Evolutionary conservation across 441 rosid species (phyloP), one percentile per base, ranked within the genome.

Genomic region (Manihot esculenta): DNA sequence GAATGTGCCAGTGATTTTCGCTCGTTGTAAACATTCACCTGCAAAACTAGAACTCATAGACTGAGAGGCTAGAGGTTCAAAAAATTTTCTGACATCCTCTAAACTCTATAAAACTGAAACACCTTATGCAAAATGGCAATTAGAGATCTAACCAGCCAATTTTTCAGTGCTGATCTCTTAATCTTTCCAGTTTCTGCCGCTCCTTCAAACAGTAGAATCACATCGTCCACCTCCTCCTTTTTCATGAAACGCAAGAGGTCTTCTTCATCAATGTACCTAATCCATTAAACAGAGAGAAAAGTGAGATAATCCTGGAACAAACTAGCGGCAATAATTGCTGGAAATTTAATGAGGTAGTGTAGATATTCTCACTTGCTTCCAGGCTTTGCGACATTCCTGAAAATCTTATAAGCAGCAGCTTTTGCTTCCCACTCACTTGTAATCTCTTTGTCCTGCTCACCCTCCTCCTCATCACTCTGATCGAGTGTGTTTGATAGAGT

Each of bases 181-280:
- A 92, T 88, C 74, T 72, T 74, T 62, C 89, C 81, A 4, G 78
- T 81, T 50, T 87, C 94, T 4, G 60, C 70, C 45, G 78, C 73
- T 70, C 85, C 94, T 70, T 86, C 93, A 50, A 88, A 79, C 62
- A 88, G 73, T 26, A 84, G 93, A 35, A 91, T 80, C 48, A 93
- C 81, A 62, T 82, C 84, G 35, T 87, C 92, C 41, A 89, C 94
- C 79, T 91, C 98, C 73, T 91, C 96, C 72, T 80, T 85, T 27
- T 85, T 87, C 97, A 93, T 86, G 86, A 93, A 93, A 42, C 93
- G 82, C 74, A 71, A 1, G 3, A 93, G 80, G 74, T 91, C 94
- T 8, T 85, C 91, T 77, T 85, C 93, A 2, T 88, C 88, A 3
- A 91, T 85, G 86, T 75, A 88, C 77, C 97, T 93, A 72, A 27